Conservation (phyloP, 306 rosid species). For the Malus asiatica region DNA sequence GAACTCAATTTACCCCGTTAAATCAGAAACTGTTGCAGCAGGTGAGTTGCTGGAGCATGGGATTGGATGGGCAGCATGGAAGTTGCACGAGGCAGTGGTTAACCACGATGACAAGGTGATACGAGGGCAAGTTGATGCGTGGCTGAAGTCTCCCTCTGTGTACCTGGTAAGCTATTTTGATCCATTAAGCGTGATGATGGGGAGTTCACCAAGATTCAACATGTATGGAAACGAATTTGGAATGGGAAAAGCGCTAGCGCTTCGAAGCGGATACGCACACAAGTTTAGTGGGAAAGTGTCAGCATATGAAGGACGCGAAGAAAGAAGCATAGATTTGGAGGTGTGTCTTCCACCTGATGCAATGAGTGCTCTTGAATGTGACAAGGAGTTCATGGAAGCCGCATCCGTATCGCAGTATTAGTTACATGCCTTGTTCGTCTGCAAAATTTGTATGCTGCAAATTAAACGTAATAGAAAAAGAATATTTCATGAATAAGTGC, state of each 20-base stretch:
- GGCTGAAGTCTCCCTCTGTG: conserved; percentile 29
- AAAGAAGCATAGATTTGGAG: conserved; percentile 64
- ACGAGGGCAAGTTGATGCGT: not conserved
- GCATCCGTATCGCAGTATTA: conserved; percentile 4
- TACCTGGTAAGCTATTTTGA: not conserved
- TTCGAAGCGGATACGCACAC: conserved; percentile 42
- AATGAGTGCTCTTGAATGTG: conserved; percentile 47
- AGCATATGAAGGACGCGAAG: conserved; percentile 33
- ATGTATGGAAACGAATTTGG: conserved; percentile 63
- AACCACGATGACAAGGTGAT: conserved; percentile 12
- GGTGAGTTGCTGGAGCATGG: conserved; percentile 32
- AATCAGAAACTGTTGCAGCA: not conserved
- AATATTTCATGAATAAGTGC: not conserved
- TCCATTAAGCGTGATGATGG: conserved; percentile 26
- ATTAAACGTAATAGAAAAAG: conserved; percentile 12
- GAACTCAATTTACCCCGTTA: not conserved
- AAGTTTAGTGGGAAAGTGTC: conserved; percentile 43
- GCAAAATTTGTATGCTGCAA: not conserved
- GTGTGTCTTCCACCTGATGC: conserved; percentile 23
- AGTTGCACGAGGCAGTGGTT: conserved; percentile 34
- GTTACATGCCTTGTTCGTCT: not conserved
- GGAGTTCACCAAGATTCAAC: conserved; percentile 56
- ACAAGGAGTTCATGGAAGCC: conserved; percentile 34
- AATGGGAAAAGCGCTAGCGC: conserved; percentile 56
- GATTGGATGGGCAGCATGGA: conserved; percentile 61